Percentiles rank a stretch among this genome's conserved stretches.
These are phyloP conservation scores for Oryza meyeriana DNA, from an alignment of 176 grass and related monocot species.

Conservation along the genomic window DNA sequence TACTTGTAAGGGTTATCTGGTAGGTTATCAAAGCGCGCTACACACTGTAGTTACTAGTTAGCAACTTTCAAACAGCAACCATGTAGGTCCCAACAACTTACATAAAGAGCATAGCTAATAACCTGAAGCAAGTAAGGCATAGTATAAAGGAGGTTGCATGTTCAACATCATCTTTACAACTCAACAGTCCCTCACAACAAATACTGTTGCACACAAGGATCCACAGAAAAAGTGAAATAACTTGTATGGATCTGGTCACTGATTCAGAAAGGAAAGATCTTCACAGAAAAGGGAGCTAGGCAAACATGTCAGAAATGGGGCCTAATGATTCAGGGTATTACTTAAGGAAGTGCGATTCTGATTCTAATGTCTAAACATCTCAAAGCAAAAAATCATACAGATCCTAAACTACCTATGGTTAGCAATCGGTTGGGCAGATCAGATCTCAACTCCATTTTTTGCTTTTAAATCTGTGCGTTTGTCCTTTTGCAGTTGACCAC, in stretches of 20 bases:
- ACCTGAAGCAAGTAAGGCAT: conserved; percentile 14
- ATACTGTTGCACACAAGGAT: conserved; percentile 20
- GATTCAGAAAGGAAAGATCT: conserved; percentile 12
- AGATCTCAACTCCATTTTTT: background rate
- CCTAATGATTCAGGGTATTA: conserved; percentile 9
- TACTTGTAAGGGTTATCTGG: background rate
- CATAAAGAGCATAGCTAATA: conserved; percentile 16
- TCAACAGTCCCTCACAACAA: conserved; percentile 11
- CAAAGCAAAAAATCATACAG: background rate
- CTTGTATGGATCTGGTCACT: conserved; percentile 26
- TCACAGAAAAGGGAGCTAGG: background rate
- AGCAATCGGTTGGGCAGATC: background rate
- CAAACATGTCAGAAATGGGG: conserved; percentile 6
- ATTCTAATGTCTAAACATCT: background rate
- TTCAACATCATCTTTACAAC: conserved; percentile 11
- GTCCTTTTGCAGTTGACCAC: background rate
- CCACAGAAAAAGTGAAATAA: conserved; percentile 15
- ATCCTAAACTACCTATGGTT: background rate
- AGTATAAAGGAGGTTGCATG: conserved; percentile 36
- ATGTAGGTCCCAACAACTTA: background rate
- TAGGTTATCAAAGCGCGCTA: background rate
- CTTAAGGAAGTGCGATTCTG: background rate
- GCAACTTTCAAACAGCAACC: background rate
- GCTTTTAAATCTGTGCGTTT: background rate
- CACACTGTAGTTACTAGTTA: background rate